Evolutionary conservation across 2,329 filamentous ascomycete genomes (phyloP).

Genomic region (Aquanectria penicillioides): DNA sequence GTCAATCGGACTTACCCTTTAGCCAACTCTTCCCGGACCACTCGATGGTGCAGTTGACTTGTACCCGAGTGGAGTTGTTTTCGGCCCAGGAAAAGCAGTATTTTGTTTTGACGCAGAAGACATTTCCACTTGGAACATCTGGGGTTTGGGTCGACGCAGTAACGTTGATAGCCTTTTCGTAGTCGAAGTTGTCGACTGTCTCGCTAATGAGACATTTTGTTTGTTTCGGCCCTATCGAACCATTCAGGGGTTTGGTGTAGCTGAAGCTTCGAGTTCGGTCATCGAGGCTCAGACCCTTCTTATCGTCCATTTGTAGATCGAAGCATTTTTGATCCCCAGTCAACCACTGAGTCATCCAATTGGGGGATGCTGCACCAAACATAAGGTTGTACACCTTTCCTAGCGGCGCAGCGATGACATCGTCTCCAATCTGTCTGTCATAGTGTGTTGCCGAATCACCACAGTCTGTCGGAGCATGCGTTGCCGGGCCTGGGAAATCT

Average conservation of each 20-base stretch:
- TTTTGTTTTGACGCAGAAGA: conserved; percentile 91
- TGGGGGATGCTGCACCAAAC: conserved; percentile 82
- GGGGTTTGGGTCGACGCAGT: conserved; percentile 87
- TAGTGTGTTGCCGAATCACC: conserved; percentile 82
- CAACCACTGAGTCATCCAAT: conserved; percentile 89
- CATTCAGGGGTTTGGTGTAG: conserved; percentile 91
- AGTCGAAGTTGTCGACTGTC: conserved; percentile 82
- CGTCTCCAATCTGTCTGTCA: conserved; percentile 86
- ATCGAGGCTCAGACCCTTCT: conserved; percentile 79
- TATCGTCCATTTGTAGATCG: conserved; percentile 89
- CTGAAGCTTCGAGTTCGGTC: conserved; percentile 79
- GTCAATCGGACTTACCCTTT: conserved; percentile 72
- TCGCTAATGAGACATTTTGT: conserved; percentile 94
- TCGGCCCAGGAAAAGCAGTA: conserved; percentile 96
- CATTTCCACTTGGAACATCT: conserved; percentile 92
- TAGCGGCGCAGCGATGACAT: conserved; percentile 84
- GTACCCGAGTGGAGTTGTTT: conserved; percentile 83
- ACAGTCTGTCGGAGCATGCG: conserved; percentile 87
- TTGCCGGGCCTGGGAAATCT: conserved; percentile 86
- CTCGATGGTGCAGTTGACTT: conserved; percentile 90
- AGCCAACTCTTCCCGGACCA: conserved; percentile 99
- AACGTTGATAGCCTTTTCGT: conserved; percentile 88
- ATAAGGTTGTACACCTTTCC: conserved; percentile 91
- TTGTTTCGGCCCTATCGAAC: conserved; percentile 87
- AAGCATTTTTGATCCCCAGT: conserved; percentile 86